Evolutionary conservation across 768 basidiomycete genomes (phyloP), one percentile per base, ranked within the genome.

Genomic region (Asterophora lycoperdoides): DNA sequence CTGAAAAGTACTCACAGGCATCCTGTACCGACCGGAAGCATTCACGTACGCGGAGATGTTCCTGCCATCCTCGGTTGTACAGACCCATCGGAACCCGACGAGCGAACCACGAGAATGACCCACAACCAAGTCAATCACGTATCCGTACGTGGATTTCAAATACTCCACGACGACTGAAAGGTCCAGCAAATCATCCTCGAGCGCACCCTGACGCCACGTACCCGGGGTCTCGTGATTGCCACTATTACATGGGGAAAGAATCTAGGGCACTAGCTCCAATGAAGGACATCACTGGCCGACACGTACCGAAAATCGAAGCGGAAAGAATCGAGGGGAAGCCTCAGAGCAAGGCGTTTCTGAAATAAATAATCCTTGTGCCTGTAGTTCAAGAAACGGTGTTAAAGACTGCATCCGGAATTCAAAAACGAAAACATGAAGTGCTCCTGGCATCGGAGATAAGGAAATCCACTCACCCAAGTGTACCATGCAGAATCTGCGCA

Each of bases 291-390:
- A 26, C 32, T 34, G 44, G 47, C 10, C 44, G 35, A n/a, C 37
- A 60, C 78, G 48, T 59, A 89, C 87, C 88, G 79, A 67, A 93
- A 93, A 64, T 93, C 89, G 59, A 93, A 90, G 28, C 89, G 78
- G 62, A 92, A 90, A 2, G 88, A 90, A 63, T 93, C 89, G 18
- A 87, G 59, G 0, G 86, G 84, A 11, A 90, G 64, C 32, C 69
- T 72, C 33, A 65, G 61, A 2, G 86, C 86, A 15, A 92, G 79
- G 11, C 76, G 79, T 60, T 83, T 84, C 64, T 86, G 84, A 70
- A 85, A 90, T 41, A 92, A 63, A 67, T 92, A 92, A 61, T 92
- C 84, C 58, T 90, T 90, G 65, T 92, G 89, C 59, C 89, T 91
- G 64, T 41, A 58, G 47, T 53, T 56, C 36, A 33, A 41, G 40